Evolutionary conservation across 164 flowering plant genomes (phyloP), one percentile per base, ranked within the genome.

Genomic region (Taxillus chinensis): DNA sequence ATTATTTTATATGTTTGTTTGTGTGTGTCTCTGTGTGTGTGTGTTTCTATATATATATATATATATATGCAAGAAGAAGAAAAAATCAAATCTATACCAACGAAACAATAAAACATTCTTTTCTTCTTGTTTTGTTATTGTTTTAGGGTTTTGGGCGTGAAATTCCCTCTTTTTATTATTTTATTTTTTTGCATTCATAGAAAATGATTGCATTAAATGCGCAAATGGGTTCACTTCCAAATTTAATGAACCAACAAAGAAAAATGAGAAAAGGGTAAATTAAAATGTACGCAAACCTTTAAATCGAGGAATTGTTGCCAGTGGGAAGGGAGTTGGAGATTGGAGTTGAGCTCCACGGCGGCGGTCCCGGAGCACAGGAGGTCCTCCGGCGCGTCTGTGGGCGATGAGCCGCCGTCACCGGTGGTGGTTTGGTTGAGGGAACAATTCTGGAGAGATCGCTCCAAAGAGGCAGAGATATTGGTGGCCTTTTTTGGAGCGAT

Each of bases 301-400:
- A 92, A 72, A 86, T 92, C 98, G 70, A 92, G 95, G 64, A 91
- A 89, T 76, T 90, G 98, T 45, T 92, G 92, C 98, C 98, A 92
- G 46, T 81, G 82, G 66, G 78, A 83, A 63, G 98, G 95, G 49
- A 92, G 85, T 6, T 90, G 68, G 62, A 79, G 61, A 13, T 86
- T 77, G 7, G 98, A 92, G 72, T 85, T 82, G 41, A 92, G 95
- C 55, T 92, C 96, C 60, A 88, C 59, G 48, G 77, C 45, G 27
- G 27, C 2, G 17, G 72, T 55, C 38, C 70, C 80, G 12, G 63
- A 65, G 65, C 8, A 4, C 64, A 51, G 15, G 56, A 48, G 45
- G 54, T 39, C 15, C n/a, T 61, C 66, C 64, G 68, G 60, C 10
- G 75, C 37, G 40, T 64, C 71, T 1, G 78, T 66, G 15, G 67